These are phyloP conservation scores for Cephalotrichum gorgonifer DNA, from an alignment of 2,329 filamentous ascomycete species.

Conservation along the genomic window DNA sequence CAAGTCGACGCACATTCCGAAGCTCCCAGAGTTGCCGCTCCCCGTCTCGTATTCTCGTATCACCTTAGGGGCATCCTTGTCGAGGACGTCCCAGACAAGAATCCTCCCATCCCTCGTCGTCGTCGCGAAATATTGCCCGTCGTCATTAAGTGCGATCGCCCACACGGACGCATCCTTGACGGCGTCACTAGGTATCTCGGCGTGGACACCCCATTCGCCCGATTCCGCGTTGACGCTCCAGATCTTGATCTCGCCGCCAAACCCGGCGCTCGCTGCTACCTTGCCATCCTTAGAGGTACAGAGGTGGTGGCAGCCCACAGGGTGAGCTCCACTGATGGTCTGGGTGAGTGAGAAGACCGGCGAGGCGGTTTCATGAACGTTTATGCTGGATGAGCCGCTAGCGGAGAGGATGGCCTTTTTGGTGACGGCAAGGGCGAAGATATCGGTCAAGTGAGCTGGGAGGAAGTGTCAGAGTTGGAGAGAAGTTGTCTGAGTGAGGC, in stretches of 20 bases:
- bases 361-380: constrained; percentile 65
- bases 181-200: constrained; percentile 21
- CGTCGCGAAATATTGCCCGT: constrained; percentile 76
- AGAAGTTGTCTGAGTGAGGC: background rate
- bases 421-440: constrained; percentile 75
- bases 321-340: constrained; percentile 69
- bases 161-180: constrained; percentile 65
- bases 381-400: constrained; percentile 74
- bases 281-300: constrained; percentile 59
- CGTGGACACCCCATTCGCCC: constrained; percentile 40
- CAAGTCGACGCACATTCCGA: constrained; percentile 80
- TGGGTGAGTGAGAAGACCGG: constrained; percentile 69
- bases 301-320: constrained; percentile 85
- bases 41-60: constrained; percentile 77
- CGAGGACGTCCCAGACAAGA: constrained; percentile 71
- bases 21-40: constrained; percentile 63
- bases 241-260: constrained; percentile 77
- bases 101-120: constrained; percentile 82
- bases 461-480: constrained; percentile 8
- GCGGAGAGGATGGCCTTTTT: constrained; percentile 66
- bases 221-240: constrained; percentile 56
- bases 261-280: constrained; percentile 73
- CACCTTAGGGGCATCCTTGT: constrained; percentile 44
- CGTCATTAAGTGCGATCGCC: constrained; percentile 76
- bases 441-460: constrained; percentile 70